Evolutionary conservation across 345 rosid species (phyloP).

Genomic region (Pugionium cornutum): DNA sequence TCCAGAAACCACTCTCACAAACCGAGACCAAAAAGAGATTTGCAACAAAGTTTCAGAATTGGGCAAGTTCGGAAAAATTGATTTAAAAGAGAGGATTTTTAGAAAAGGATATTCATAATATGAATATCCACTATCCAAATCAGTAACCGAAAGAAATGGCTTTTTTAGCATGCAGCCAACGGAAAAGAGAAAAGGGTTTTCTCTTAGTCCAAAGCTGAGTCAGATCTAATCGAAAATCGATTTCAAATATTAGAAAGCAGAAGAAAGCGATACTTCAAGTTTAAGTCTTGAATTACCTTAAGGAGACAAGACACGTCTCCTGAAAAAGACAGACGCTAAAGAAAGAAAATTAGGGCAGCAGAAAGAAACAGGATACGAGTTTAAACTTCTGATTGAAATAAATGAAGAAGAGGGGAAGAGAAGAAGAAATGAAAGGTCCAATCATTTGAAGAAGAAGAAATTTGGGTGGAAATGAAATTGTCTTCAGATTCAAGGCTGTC

Average conservation of each 20-base stretch:
- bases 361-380: conserved; percentile 10
- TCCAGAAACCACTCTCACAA: conserved; percentile 2
- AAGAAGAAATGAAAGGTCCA: conserved; percentile 5
- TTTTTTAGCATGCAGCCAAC: conserved; percentile 30
- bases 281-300: conserved; percentile 45
- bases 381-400: background rate
- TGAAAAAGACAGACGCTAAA: conserved; percentile 30
- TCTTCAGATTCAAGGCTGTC: conserved; percentile 30
- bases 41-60: conserved; percentile 14
- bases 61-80: conserved; percentile 8
- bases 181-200: conserved; percentile 24
- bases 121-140: conserved; percentile 29
- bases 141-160: conserved; percentile 35
- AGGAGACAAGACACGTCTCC: conserved; percentile 40
- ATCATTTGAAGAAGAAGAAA: conserved; percentile 7
- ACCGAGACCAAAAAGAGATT: conserved; percentile 1
- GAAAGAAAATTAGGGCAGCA: conserved; percentile 10
- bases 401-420: conserved; percentile 10
- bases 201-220: conserved; percentile 32
- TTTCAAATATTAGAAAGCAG: background rate
- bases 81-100: conserved; percentile 11
- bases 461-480: conserved; percentile 13
- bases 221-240: conserved; percentile 45
- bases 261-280: conserved; percentile 40
- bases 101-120: conserved; percentile 3